These are phyloP conservation scores for Globisporangium cederbergense DNA, from an alignment of 352 stramenopile species.

Conservation along the genomic window DNA sequence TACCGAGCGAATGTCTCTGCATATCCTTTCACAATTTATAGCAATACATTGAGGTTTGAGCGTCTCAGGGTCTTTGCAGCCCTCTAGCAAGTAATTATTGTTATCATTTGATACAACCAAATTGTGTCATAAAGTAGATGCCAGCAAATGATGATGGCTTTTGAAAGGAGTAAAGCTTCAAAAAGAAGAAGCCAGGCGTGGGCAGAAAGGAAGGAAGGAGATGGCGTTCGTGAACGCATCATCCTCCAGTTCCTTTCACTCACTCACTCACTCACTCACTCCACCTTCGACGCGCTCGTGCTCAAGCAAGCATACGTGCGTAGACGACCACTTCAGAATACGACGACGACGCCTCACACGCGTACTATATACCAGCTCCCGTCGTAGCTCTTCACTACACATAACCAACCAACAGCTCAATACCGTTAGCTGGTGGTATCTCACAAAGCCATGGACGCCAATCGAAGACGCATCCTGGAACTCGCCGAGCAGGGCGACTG, in stretches of 20 bases:
- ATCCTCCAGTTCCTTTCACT: not conserved
- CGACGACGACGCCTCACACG: conserved; percentile 4
- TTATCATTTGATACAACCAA: not conserved
- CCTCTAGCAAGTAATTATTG: not conserved
- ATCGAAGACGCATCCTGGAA: conserved; percentile 43
- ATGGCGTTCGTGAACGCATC: not conserved
- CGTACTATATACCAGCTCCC: not conserved
- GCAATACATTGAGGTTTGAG: not conserved
- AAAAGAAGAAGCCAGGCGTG: not conserved
- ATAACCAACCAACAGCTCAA: not conserved
- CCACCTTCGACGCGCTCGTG: not conserved
- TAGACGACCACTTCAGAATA: not conserved
- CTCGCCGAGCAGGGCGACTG: conserved; percentile 70
- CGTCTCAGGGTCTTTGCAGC: not conserved
- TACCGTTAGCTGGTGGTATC: not conserved
- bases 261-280: conserved; percentile 3
- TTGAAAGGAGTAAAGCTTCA: not conserved
- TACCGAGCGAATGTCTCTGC: not conserved
- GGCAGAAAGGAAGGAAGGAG: not conserved
- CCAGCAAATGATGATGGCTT: not conserved
- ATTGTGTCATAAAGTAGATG: not conserved
- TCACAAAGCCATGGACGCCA: conserved; percentile 34
- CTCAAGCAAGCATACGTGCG: not conserved
- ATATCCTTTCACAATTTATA: not conserved
- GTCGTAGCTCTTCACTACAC: not conserved